Percentiles rank a stretch among this genome's conserved stretches.
phyloP scores from a whole-genome alignment of 73 alveolate species.

The Blepharisma japonicum region DNA sequence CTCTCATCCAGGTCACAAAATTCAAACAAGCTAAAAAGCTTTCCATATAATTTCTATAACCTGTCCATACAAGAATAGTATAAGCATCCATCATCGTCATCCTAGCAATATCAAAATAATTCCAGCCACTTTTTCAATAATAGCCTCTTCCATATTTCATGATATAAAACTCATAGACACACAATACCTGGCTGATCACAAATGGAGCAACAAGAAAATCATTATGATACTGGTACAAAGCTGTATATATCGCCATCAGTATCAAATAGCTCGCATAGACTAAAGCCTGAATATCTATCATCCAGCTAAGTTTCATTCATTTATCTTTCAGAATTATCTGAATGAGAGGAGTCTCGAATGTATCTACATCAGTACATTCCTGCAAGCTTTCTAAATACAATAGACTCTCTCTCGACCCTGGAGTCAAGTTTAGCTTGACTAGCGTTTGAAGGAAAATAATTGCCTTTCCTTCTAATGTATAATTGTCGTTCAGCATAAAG shows the following conservation, averaged over 20 bases:
- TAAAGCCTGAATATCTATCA: neutral
- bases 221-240: neutral
- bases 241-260: neutral
- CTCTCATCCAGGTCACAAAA: conserved; percentile 30
- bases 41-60: neutral
- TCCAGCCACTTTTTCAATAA: neutral
- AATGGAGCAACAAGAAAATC: too few relatives aligned
- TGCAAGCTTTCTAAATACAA: neutral
- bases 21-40: neutral
- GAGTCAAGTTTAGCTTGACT: neutral
- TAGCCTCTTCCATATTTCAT: too few relatives aligned
- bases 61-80: too few relatives aligned
- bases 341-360: neutral
- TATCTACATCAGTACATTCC: neutral
- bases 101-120: neutral
- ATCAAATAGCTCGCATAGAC: conserved; percentile 3
- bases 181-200: too few relatives aligned
- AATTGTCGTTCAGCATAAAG: neutral
- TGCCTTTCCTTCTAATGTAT: conserved; percentile 17
- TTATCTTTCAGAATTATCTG: neutral
- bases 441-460: neutral
- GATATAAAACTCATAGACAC: too few relatives aligned
- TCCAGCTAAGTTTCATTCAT: neutral
- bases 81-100: neutral
- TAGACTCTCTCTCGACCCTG: conserved; percentile 1